Evolutionary conservation across 257 asterid genomes (phyloP), one percentile per base, ranked within the genome.

Genomic region (Nyctanthes arbortristis): DNA sequence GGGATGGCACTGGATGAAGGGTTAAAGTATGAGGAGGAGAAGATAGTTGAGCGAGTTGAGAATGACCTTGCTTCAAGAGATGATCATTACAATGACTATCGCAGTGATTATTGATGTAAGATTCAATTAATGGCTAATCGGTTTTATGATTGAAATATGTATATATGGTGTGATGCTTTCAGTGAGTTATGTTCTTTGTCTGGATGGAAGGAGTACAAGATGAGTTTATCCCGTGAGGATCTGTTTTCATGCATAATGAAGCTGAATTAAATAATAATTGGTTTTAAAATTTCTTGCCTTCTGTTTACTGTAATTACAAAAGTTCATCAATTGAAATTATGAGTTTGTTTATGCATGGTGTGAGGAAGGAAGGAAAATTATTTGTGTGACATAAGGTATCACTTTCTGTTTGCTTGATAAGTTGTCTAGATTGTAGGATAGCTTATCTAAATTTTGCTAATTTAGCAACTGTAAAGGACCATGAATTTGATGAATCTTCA

Each of bases 1-100:
- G 96, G 96, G 29, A 25, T 91, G 87, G 74, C 88, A 52, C 68
- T 91, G 84, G 96, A 82, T 20, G 96, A 89, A 66, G 88, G 91
- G 4, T 28, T 81, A 29, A 86, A 79, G 75, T 75, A 84, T 9
- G 95, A 82, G 81, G 95, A 91, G 61, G 90, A 80, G 24, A 85
- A 77, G 85, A 71, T 73, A 63, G 74, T 83, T 0, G 96, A 79
- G 63, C 79, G 80, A 56, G 86, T 74, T 57, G 95, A 83, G 74
- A 75, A 58, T 66, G 88, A 84, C 32, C 27, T 66, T 70, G 66
- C 78, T 56, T 58, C 85, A 1, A 87, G 88, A 83, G 91, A 84
- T 75, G 87, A 81, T 37, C 77, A 72, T 54, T 85, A 81, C 63
- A 79, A 81, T 16, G 85, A 85, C 27, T 89, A 77, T 78, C 82